Conservation (phyloP, 139 green algal genomes). For the Auxenochlorella protothecoides region DNA sequence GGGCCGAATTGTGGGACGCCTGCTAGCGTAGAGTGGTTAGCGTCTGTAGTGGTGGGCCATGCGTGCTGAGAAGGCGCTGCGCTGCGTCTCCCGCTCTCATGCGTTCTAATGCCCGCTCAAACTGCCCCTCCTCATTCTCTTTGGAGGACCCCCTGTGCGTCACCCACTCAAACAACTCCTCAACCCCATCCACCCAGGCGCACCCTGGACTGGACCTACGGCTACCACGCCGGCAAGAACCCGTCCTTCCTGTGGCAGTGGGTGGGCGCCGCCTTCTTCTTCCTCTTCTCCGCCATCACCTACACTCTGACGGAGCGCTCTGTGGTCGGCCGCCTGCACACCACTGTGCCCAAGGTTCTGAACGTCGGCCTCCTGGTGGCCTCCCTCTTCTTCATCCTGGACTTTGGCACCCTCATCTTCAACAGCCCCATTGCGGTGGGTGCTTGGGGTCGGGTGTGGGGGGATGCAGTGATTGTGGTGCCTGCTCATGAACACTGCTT, state of each 20-base stretch:
- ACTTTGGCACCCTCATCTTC: conserved; percentile 7
- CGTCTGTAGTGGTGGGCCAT: too few relatives aligned
- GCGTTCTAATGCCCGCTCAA: too few relatives aligned
- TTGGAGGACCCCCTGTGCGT: too few relatives aligned
- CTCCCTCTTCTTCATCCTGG: conserved; percentile 24
- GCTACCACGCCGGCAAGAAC: conserved; percentile 16
- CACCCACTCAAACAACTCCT: not conserved
- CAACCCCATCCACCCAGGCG: not conserved
- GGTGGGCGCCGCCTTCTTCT: conserved; percentile 20
- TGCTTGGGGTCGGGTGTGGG: not conserved
- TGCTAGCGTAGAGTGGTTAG: too few relatives aligned
- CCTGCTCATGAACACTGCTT: not conserved
- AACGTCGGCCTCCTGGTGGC: conserved; percentile 22
- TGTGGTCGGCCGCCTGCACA: conserved; percentile 5
- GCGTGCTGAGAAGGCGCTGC: too few relatives aligned
- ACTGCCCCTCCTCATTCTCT: too few relatives aligned
- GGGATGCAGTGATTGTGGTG: not conserved
- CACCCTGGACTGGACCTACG: conserved; percentile 11
- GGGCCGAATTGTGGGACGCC: too few relatives aligned
- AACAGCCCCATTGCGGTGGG: not conserved
- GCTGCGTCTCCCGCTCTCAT: not conserved
- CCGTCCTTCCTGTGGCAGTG: conserved; percentile 28
- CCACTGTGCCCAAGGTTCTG: conserved; percentile 12
- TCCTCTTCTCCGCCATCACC: conserved; percentile 25
- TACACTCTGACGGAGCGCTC: conserved; percentile 18